Percentiles rank a stretch among this genome's conserved stretches.
Evolutionary conservation across 2,329 filamentous ascomycete genomes (phyloP).

Genomic region (Phyllosticta citriasiana): DNA sequence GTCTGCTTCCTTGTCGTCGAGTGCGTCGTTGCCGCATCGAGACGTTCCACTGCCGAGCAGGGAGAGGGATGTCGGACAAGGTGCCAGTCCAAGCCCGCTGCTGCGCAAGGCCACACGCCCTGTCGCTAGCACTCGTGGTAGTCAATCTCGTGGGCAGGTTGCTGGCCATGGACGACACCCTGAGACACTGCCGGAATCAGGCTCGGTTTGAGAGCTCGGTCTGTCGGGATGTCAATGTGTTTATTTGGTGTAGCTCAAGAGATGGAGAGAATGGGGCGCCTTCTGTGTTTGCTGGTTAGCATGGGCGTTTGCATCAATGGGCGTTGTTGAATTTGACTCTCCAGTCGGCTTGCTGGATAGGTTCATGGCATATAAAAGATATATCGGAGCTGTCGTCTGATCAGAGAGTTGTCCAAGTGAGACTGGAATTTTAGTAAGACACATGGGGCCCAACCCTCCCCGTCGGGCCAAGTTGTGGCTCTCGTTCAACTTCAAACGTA

Average conservation of each 20-base stretch:
- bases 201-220: background rate
- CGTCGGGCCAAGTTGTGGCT: too few relatives aligned
- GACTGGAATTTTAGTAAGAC: too few relatives aligned
- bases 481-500: too few relatives aligned
- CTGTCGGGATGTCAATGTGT: background rate
- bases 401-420: too few relatives aligned
- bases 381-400: background rate
- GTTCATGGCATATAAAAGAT: background rate
- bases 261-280: background rate
- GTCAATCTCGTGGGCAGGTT: background rate
- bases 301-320: background rate
- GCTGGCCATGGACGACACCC: background rate
- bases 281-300: background rate
- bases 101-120: slow-evolving; percentile 22
- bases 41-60: slow-evolving; percentile 17
- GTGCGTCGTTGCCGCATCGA: slow-evolving; percentile 10
- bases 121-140: background rate
- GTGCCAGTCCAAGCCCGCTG: slow-evolving; percentile 22
- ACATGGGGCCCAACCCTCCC: too few relatives aligned
- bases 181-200: background rate
- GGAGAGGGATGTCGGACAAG: slow-evolving; percentile 7
- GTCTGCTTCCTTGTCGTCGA: background rate
- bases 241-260: background rate
- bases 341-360: background rate
- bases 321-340: background rate